Conservation (phyloP, 495 filamentous ascomycete genomes). For the Talaromyces thailandensis region DNA sequence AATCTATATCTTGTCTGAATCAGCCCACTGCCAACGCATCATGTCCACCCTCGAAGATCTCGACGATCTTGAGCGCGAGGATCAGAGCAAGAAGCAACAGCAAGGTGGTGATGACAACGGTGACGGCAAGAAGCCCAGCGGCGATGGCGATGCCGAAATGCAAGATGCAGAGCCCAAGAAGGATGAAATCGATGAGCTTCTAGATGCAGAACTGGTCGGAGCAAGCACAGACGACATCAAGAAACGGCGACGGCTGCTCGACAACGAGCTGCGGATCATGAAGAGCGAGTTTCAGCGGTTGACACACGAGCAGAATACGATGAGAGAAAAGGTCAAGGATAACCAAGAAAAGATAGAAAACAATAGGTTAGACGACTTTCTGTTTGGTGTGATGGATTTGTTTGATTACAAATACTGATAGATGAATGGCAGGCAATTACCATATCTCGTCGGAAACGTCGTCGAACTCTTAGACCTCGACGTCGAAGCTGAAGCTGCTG, state of each 20-base stretch:
- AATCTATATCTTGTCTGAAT: not conserved
- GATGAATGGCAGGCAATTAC: slow-evolving; percentile 63
- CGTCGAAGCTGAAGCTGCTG: slow-evolving; percentile 87
- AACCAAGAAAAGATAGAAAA: slow-evolving; percentile 98
- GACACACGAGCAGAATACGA: slow-evolving; percentile 86
- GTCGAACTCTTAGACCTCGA: slow-evolving; percentile 95
- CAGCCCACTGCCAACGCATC: slow-evolving; percentile 11
- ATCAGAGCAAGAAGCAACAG: slow-evolving; percentile 66
- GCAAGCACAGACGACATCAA: slow-evolving; percentile 90
- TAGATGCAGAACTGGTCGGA: slow-evolving; percentile 85
- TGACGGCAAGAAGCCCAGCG: slow-evolving; percentile 47
- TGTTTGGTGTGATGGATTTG: not conserved
- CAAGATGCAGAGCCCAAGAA: slow-evolving; percentile 66
- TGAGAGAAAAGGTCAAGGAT: slow-evolving; percentile 98
- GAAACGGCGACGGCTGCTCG: slow-evolving; percentile 74
- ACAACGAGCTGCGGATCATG: slow-evolving; percentile 98
- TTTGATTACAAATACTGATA: not conserved
- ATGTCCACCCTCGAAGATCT: slow-evolving; percentile 89
- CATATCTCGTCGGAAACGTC: slow-evolving; percentile 96
- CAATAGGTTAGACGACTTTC: slow-evolving; percentile 62
- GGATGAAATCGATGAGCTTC: slow-evolving; percentile 63
- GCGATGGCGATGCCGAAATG: slow-evolving; percentile 78
- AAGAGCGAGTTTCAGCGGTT: slow-evolving; percentile 92
- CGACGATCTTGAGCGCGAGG: slow-evolving; percentile 68
- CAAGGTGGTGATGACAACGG: slow-evolving; percentile 39